phyloP scores from a whole-genome alignment of 2,329 filamentous ascomycete genomes.

The Tetracladium maxilliforme region DNA sequence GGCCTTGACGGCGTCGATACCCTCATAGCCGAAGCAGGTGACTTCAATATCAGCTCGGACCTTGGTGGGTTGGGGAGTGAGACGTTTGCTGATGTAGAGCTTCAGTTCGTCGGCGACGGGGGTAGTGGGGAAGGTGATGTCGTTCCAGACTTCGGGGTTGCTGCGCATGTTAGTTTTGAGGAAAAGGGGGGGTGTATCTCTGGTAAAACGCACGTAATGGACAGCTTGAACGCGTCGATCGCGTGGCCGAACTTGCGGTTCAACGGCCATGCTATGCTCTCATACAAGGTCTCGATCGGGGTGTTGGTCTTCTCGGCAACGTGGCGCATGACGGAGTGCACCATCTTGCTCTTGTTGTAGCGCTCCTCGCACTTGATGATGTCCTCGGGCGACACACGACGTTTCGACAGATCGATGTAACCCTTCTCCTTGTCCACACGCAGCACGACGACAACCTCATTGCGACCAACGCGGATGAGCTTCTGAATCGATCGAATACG shows the following conservation, averaged over 20 bases:
- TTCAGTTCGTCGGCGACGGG: conserved; percentile 79
- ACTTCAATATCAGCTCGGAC: conserved; percentile 96
- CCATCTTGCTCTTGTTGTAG: conserved; percentile 99
- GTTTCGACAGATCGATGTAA: conserved; percentile 98
- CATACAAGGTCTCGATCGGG: conserved; percentile 89
- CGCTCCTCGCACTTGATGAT: conserved; percentile 97
- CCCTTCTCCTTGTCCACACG: conserved; percentile 99
- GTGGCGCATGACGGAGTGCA: conserved; percentile 97
- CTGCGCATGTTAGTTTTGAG: conserved; percentile 24
- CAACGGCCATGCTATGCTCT: conserved; percentile 89
- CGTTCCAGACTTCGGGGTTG: conserved; percentile 92
- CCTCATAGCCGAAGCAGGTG: conserved; percentile 89
- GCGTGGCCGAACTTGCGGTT: conserved; percentile 96
- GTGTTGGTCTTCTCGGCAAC: conserved; percentile 93
- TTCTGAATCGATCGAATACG: conserved; percentile 99
- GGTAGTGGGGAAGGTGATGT: conserved; percentile 76
- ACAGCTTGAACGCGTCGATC: conserved; percentile 96
- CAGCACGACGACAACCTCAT: conserved; percentile 96
- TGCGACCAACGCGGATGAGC: conserved; percentile 92
- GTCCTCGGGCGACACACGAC: conserved; percentile 92
- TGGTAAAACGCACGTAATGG: conserved; percentile 64
- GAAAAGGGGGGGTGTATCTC: conserved; percentile 1
- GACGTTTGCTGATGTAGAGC: conserved; percentile 90
- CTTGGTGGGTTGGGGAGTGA: conserved; percentile 97
- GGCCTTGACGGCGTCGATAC: conserved; percentile 94